Evolutionary conservation across 108 stramenopile genomes (phyloP).

Genomic region (Mayamaea pseudoterrestris): DNA sequence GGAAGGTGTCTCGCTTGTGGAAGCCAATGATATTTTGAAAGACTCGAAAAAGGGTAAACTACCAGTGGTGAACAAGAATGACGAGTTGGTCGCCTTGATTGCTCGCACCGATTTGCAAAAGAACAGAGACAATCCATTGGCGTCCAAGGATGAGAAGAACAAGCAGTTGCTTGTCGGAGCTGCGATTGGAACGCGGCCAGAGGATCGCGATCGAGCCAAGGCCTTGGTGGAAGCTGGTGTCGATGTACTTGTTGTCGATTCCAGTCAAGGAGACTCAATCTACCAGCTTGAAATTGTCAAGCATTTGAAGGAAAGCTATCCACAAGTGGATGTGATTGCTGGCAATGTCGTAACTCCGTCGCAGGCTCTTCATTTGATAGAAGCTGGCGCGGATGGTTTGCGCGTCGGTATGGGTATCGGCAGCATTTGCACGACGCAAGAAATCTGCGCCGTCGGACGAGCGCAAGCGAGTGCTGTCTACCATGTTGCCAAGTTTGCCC

Average conservation of each 20-base stretch:
- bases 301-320: conserved; percentile 79
- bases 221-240: conserved; percentile 93
- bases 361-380: conserved; percentile 94
- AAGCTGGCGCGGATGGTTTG: conserved; percentile 98
- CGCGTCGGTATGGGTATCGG: conserved; percentile 99
- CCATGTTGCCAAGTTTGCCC: conserved; percentile 91
- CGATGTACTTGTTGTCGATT: conserved; percentile 98
- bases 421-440: conserved; percentile 99
- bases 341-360: conserved; percentile 97
- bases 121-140: conserved; percentile 92
- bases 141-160: conserved; percentile 85
- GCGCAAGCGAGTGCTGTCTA: conserved; percentile 98
- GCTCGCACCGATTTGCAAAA: conserved; percentile 98
- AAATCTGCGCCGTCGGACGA: conserved; percentile 98
- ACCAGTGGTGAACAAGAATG: conserved; percentile 93
- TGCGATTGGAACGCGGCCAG: conserved; percentile 96
- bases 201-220: conserved; percentile 84
- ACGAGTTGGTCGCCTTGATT: conserved; percentile 95
- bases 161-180: conserved; percentile 97
- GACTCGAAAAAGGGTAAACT: conserved; percentile 97
- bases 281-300: conserved; percentile 97
- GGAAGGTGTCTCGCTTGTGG: conserved; percentile 82
- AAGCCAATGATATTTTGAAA: conserved; percentile 95
- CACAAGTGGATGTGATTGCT: conserved; percentile 92
- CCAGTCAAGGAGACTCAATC: conserved; percentile 96